Base-by-base conservation (phyloP, 2,329 filamentous ascomycete genomes). In the Fusarium liriodendri region DNA sequence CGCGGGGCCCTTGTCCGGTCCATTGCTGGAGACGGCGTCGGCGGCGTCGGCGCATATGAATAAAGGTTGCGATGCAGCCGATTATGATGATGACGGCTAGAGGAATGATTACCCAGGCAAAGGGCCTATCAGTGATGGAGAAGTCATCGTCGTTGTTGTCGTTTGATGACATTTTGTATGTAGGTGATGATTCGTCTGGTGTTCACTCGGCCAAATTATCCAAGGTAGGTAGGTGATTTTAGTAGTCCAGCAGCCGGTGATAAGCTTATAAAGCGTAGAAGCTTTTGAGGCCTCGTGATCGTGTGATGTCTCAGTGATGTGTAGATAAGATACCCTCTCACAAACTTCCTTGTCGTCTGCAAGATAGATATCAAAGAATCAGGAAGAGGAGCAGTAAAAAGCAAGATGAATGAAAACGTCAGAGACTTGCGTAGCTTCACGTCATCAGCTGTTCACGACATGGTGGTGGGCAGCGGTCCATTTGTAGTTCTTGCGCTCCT, bases 71-170 rank as follows among this genome's bases (percentile, higher is more conserved):
- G 27, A 83, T 72, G 52, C 84, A 66, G 63, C 79, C 81, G 33
- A 87, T 57, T 5, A 88, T 66, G 6, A 85, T 79, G 54, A 86
- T 83, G 67, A 88, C 78, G 65, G 85, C 80, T 58, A 89, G 76
- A 14, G 87, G 83, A 27, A 91, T 83, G 29, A 88, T 84, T 57
- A 91, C 84, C 82, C 89, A 90, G 74, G 88, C 84, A 80, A 90
- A 88, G 72, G 88, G 89, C 74, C 87, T 85, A 69, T 85, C 83
- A 62, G 85, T 82, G 5, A 87, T 72, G 9, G 20, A 50, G 62
- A 71, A 76, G n/a, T 63, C 54, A 50, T 77, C 45, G 18, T 76
- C 66, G 29, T 70, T 66, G 61, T 58, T 65, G 60, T 71, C 55
- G 40, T 40, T 59, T 45, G 65, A 60, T 47, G 69, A 66, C 69